Evolutionary conservation across 1,284 basidiomycete species (phyloP).

Genomic region (Ceratobasidium sp.): DNA sequence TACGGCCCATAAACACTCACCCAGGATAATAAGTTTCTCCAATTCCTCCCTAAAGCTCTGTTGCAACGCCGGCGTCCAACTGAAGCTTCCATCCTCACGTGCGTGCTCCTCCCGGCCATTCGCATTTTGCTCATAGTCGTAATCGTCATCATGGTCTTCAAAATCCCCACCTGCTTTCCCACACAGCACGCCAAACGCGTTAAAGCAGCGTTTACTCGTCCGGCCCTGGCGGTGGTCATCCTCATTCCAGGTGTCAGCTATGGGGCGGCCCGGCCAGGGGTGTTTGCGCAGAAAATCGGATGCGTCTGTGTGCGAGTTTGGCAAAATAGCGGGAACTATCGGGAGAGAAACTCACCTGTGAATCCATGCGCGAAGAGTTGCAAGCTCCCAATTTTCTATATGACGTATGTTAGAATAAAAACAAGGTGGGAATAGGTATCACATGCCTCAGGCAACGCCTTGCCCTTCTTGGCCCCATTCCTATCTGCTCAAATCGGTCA

Average conservation of each 20-base stretch:
- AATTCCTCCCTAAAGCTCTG: slow-evolving; percentile 85
- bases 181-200: slow-evolving; percentile 77
- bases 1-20: slow-evolving; percentile 54
- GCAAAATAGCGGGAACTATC: background rate
- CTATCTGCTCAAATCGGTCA: slow-evolving; percentile 59
- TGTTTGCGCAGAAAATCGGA: slow-evolving; percentile 86
- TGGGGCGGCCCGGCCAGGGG: slow-evolving; percentile 87
- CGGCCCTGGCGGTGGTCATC: slow-evolving; percentile 74
- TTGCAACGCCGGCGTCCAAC: slow-evolving; percentile 81
- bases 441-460: slow-evolving; percentile 69
- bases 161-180: slow-evolving; percentile 82
- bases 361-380: slow-evolving; percentile 89
- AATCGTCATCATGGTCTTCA: slow-evolving; percentile 55
- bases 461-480: slow-evolving; percentile 80
- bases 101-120: slow-evolving; percentile 69
- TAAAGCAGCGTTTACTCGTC: slow-evolving; percentile 68
- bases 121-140: slow-evolving; percentile 53
- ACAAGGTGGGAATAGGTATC: background rate
- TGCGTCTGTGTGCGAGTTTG: slow-evolving; percentile 65
- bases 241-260: slow-evolving; percentile 85
- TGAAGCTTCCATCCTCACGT: slow-evolving; percentile 59
- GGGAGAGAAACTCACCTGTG: slow-evolving; percentile 61
- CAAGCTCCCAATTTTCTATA: slow-evolving; percentile 83
- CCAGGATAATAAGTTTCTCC: slow-evolving; percentile 89
- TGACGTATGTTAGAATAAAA: background rate